These are phyloP conservation scores for Fagus crenata DNA, from an alignment of 306 rosid species.

Conservation along the genomic window DNA sequence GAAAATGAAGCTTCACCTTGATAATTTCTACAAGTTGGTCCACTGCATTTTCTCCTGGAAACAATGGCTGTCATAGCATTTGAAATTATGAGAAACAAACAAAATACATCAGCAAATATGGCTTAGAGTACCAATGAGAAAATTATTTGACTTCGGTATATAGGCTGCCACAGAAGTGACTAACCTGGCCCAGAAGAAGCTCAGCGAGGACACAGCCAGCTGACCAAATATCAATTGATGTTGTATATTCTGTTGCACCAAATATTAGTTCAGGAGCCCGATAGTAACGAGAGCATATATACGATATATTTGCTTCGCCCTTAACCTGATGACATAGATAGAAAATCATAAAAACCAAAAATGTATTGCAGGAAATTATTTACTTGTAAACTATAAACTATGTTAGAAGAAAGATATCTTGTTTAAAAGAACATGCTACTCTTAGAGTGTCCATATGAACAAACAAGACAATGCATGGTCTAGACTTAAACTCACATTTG, in stretches of 20 bases:
- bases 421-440: conserved; percentile 1
- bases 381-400: background rate
- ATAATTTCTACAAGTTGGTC: conserved; percentile 97
- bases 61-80: conserved; percentile 70
- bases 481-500: background rate
- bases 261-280: conserved; percentile 99
- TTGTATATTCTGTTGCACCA: conserved; percentile 91
- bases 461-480: background rate
- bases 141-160: conserved; percentile 25
- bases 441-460: background rate
- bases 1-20: conserved; percentile 57
- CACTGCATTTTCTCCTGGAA: conserved; percentile 92
- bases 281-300: conserved; percentile 94
- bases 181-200: conserved; percentile 92
- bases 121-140: conserved; percentile 5
- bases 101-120: conserved; percentile 16
- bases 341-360: conserved; percentile 15
- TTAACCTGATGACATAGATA: conserved; percentile 50
- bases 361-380: background rate
- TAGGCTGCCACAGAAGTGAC: conserved; percentile 20
- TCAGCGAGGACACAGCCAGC: conserved; percentile 99
- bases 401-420: background rate
- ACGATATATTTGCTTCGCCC: conserved; percentile 89
- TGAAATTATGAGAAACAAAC: conserved; percentile 33
- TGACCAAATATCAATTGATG: conserved; percentile 93